Conservation (phyloP, 2,329 filamentous ascomycete genomes). For the Ascochyta rabiei region DNA sequence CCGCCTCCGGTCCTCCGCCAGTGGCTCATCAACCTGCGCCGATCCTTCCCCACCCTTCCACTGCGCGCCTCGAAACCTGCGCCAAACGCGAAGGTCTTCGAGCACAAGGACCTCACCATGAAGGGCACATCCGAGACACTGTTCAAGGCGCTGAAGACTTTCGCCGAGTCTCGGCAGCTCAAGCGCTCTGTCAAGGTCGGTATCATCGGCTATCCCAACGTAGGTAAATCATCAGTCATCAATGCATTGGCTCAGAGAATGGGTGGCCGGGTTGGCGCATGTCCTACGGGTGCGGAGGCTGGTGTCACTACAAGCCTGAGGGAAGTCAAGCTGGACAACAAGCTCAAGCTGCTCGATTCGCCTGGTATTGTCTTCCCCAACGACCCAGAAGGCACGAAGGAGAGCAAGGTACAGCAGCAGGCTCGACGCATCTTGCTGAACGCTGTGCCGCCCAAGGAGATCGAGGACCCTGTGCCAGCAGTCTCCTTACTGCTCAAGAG, state of each 20-base stretch:
- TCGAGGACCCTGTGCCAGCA: slow-evolving; percentile 88
- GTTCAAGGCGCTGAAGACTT: slow-evolving; percentile 89
- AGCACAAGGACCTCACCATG: slow-evolving; percentile 86
- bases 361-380: slow-evolving; percentile 94
- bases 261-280: slow-evolving; percentile 71
- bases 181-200: slow-evolving; percentile 91
- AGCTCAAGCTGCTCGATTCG: slow-evolving; percentile 90
- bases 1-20: slow-evolving; percentile 80
- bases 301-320: slow-evolving; percentile 89
- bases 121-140: slow-evolving; percentile 84
- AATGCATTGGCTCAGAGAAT: slow-evolving; percentile 85
- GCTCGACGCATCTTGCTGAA: slow-evolving; percentile 88
- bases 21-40: slow-evolving; percentile 83
- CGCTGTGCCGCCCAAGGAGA: slow-evolving; percentile 90
- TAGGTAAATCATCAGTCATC: slow-evolving; percentile 95
- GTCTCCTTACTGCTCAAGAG: slow-evolving; percentile 83
- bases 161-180: slow-evolving; percentile 79
- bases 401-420: slow-evolving; percentile 69
- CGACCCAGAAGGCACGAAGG: slow-evolving; percentile 52
- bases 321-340: slow-evolving; percentile 92
- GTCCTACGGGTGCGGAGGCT: slow-evolving; percentile 87
- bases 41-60: slow-evolving; percentile 90
- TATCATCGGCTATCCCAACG: slow-evolving; percentile 94
- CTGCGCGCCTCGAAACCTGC: slow-evolving; percentile 83
- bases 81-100: slow-evolving; percentile 86